Percentiles rank a stretch among this genome's conserved stretches.
phyloP scores from a whole-genome alignment of 176 grass and related monocot species.

The Carex littledalei region DNA sequence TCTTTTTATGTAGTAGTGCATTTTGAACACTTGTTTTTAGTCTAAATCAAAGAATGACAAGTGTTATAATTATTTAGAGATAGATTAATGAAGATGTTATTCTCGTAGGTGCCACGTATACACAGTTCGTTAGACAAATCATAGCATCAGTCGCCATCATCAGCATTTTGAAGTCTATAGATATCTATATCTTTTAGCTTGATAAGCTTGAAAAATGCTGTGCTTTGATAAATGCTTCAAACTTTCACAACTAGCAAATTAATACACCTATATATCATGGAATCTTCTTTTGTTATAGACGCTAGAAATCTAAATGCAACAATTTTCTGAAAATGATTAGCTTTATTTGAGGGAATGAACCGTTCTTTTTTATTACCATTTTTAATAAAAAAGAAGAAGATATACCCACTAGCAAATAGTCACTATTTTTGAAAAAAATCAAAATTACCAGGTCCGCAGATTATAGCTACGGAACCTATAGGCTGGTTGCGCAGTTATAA shows the following conservation, averaged over 20 bases:
- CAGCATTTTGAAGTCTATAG: neutral
- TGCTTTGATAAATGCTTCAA: neutral
- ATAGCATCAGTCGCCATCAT: neutral
- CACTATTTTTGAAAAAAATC: too few species aligned
- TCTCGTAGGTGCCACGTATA: neutral
- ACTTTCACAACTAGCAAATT: neutral
- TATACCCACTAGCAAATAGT: too few species aligned
- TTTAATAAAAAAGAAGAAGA: too few species aligned
- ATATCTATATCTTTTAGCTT: neutral
- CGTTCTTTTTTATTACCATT: too few species aligned
- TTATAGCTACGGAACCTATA: too few species aligned
- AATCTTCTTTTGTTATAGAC: neutral
- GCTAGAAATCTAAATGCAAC: too few species aligned
- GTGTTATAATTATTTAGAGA: neutral
- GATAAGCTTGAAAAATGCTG: conserved; percentile 7
- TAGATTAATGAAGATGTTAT: neutral
- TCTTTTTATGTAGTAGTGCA: too few species aligned
- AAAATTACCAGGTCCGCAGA: too few species aligned
- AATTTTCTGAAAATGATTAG: neutral
- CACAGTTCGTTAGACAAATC: neutral
- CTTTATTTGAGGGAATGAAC: too few species aligned
- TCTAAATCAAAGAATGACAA: neutral
- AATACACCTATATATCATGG: neutral
- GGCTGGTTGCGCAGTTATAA: too few species aligned
- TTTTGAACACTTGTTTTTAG: neutral